phyloP scores from a whole-genome alignment of 2,329 filamentous ascomycete genomes.

The Zymoseptoria pseudotritici region DNA sequence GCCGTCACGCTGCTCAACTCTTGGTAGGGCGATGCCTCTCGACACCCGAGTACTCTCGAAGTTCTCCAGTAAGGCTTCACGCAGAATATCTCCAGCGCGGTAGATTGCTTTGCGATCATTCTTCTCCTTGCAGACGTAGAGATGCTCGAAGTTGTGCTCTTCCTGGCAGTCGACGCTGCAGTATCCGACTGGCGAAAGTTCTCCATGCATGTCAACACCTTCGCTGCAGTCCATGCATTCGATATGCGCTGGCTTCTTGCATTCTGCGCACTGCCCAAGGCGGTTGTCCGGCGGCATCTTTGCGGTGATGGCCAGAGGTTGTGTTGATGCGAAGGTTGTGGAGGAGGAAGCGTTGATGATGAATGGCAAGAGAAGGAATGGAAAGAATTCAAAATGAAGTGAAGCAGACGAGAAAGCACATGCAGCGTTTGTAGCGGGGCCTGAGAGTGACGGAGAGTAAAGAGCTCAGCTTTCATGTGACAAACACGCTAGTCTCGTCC shows the following conservation, averaged over 20 bases:
- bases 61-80: conserved; percentile 7
- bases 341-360: too few relatives aligned
- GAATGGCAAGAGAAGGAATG: too few relatives aligned
- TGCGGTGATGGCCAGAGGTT: not conserved
- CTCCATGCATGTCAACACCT: not conserved
- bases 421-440: not conserved
- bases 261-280: not conserved
- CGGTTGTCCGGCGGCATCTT: not conserved
- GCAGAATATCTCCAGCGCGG: conserved; percentile 15
- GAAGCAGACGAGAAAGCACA: not conserved
- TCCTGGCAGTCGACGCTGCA: conserved; percentile 4
- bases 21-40: conserved; percentile 5
- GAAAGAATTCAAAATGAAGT: too few relatives aligned
- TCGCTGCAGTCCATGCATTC: conserved; percentile 4
- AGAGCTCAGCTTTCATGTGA: not conserved
- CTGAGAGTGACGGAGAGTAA: not conserved
- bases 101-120: conserved; percentile 11
- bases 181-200: not conserved
- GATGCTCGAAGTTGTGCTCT: not conserved
- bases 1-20: conserved; percentile 1
- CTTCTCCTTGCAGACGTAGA: not conserved
- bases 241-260: not conserved
- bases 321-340: not conserved
- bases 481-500: not conserved
- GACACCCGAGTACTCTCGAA: not conserved